Conservation (phyloP, 75 land plant genomes). For the Cunninghamia lanceolata region DNA sequence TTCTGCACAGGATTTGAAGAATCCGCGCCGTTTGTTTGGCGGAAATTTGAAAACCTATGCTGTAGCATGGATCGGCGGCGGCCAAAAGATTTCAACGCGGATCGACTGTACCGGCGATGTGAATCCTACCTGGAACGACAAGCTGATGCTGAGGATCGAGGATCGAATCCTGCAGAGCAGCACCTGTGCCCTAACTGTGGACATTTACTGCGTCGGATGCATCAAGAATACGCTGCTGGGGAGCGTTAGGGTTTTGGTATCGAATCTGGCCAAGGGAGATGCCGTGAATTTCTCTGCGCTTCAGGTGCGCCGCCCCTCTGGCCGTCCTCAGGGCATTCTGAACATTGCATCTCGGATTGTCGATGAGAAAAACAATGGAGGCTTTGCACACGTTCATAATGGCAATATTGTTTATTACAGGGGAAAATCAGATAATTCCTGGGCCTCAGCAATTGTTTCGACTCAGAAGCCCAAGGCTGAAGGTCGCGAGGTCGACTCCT, state of each 20-base stretch:
- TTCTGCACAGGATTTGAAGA: conserved; percentile 55
- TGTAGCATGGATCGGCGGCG: conserved; percentile 40
- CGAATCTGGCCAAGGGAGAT: conserved; percentile 16
- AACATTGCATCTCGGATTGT: conserved; percentile 49
- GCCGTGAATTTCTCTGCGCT: conserved; percentile 27
- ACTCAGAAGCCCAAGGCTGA: not conserved
- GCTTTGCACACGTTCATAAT: not conserved
- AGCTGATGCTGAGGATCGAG: conserved; percentile 38
- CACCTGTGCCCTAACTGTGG: conserved; percentile 38
- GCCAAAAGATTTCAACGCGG: conserved; percentile 30
- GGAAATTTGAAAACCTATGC: conserved; percentile 43
- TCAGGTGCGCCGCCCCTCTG: conserved; percentile 55
- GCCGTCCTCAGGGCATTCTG: conserved; percentile 58
- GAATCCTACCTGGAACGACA: conserved; percentile 52
- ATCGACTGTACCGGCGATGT: conserved; percentile 24
- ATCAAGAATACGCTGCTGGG: conserved; percentile 34
- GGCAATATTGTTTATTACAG: not conserved
- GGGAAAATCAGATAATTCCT: not conserved
- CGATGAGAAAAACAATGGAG: conserved; percentile 13
- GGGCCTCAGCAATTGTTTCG: not conserved
- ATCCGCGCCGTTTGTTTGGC: conserved; percentile 5
- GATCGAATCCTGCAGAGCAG: conserved; percentile 29
- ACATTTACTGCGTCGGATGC: conserved; percentile 29
- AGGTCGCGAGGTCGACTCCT: not conserved
- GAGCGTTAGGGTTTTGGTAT: conserved; percentile 24